Evolutionary conservation across 2,329 filamentous ascomycete genomes (phyloP), one percentile per base, ranked within the genome.

Genomic region (Penicillium sp.): DNA sequence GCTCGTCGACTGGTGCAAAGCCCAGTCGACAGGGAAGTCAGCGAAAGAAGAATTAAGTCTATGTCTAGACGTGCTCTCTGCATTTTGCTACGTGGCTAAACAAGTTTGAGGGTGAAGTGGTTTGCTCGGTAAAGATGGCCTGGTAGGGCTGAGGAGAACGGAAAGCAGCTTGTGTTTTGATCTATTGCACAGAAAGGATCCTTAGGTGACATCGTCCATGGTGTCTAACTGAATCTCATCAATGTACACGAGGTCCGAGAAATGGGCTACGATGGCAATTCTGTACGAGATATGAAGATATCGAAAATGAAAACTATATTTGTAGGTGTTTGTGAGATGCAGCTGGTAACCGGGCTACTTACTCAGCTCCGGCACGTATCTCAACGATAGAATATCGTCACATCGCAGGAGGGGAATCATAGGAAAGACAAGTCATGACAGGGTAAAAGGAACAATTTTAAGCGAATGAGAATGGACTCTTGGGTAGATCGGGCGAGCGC

Each of bases 401-500:
- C 38, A 42, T 32, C 44, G 52, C 51, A 38, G 36, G 43, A 43
- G 52, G 52, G 52, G 52, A 55, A 55, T 55, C 52, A 52, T 55
- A 47, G 39, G 12, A 27, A n/a, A 13, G 10, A 27, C 6, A 27
- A 6, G 10, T 11, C 12, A 27, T n/a, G 25, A 27, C n/a, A 27
- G 4, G 22, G n/a, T 11, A n/a, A 11, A 27, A 5, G 25, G 25
- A 27, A 26, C 4, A 20, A 32, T 8, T 14, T 43, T n/a, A 51
- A 43, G 67, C 63, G 58, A 81, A 77, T 3, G 75, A 77, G 57
- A 95, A 95, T 0, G 87, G 88, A 56, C 85, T 89, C 52, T 80
- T 85, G 36, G 80, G 79, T 72, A 92, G 87, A 51, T 93, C 87
- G 0, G 88, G 88, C 54, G 85, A 89, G 34, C 88, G 74, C 1